Percentiles rank a stretch among this genome's conserved stretches.
phyloP scores from a whole-genome alignment of 1,284 basidiomycete genomes.

The Phlebopus sp. region DNA sequence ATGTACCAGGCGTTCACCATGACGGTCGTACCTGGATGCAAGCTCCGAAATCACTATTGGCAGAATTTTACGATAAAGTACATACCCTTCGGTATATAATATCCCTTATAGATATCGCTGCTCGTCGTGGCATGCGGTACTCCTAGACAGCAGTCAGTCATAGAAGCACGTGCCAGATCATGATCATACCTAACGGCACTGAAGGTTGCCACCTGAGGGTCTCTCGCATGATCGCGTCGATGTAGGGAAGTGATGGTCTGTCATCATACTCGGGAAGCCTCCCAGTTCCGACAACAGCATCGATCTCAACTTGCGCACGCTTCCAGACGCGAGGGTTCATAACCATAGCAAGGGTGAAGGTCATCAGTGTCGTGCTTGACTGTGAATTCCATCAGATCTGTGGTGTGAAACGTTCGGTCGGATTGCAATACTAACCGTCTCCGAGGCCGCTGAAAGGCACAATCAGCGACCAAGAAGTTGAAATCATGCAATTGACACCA shows the following conservation, averaged over 20 bases:
- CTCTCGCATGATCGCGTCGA: slow-evolving; percentile 39
- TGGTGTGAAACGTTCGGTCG: neutral
- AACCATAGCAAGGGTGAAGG: slow-evolving; percentile 38
- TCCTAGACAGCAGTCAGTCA: slow-evolving; percentile 7
- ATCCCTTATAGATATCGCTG: slow-evolving; percentile 16
- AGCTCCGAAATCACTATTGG: neutral
- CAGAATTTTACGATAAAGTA: neutral
- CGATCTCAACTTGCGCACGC: slow-evolving; percentile 39
- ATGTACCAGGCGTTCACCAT: slow-evolving; percentile 16
- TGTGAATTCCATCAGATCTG: slow-evolving; percentile 7
- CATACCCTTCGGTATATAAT: slow-evolving; percentile 22
- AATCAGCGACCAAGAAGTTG: neutral
- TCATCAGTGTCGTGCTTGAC: slow-evolving; percentile 7
- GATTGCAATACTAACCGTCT: slow-evolving; percentile 14
- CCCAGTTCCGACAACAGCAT: slow-evolving; percentile 32
- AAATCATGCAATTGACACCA: neutral
- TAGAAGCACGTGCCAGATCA: neutral
- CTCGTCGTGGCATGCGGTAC: slow-evolving; percentile 12
- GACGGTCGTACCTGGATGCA: slow-evolving; percentile 9
- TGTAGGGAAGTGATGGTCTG: slow-evolving; percentile 34
- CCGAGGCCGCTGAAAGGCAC: slow-evolving; percentile 11
- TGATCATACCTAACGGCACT: slow-evolving; percentile 18
- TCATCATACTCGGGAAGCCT: slow-evolving; percentile 40
- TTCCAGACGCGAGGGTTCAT: slow-evolving; percentile 31
- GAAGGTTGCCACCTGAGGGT: slow-evolving; percentile 23